Percentiles rank a stretch among this genome's conserved stretches.
phyloP scores from a whole-genome alignment of 306 rosid genomes.

The Macrotyloma uniflorum region DNA sequence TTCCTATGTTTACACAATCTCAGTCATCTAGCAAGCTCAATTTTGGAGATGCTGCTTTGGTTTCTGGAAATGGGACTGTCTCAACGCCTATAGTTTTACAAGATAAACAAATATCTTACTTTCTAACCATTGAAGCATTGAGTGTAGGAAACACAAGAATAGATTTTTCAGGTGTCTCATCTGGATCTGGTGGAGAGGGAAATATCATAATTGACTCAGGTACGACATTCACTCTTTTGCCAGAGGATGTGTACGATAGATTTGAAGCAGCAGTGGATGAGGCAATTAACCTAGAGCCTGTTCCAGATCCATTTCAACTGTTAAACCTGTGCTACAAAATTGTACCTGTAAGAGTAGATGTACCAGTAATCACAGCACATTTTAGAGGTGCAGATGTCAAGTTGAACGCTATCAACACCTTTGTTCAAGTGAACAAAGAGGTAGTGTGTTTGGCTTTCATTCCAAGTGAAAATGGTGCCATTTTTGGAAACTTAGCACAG shows the following conservation, averaged over 20 bases:
- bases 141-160: not conserved
- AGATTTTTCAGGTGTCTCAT: not conserved
- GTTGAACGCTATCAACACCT: too few relatives aligned
- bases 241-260: not conserved
- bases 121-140: not conserved
- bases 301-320: not conserved
- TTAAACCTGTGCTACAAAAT: slow-evolving; percentile 41
- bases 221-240: slow-evolving; percentile 19
- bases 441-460: too few relatives aligned
- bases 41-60: not conserved
- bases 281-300: not conserved
- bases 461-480: too few relatives aligned
- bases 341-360: not conserved
- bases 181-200: not conserved
- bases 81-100: slow-evolving; percentile 8
- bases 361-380: not conserved
- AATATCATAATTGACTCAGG: slow-evolving; percentile 53
- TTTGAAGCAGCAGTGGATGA: not conserved
- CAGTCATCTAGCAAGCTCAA: too few relatives aligned
- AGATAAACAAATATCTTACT: not conserved
- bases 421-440: too few relatives aligned
- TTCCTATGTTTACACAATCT: too few relatives aligned
- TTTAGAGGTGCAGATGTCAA: too few relatives aligned
- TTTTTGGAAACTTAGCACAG: too few relatives aligned
- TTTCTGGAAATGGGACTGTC: not conserved